phyloP scores from a whole-genome alignment of 2,329 filamentous ascomycete genomes.

The Rutstroemia sp. region DNA sequence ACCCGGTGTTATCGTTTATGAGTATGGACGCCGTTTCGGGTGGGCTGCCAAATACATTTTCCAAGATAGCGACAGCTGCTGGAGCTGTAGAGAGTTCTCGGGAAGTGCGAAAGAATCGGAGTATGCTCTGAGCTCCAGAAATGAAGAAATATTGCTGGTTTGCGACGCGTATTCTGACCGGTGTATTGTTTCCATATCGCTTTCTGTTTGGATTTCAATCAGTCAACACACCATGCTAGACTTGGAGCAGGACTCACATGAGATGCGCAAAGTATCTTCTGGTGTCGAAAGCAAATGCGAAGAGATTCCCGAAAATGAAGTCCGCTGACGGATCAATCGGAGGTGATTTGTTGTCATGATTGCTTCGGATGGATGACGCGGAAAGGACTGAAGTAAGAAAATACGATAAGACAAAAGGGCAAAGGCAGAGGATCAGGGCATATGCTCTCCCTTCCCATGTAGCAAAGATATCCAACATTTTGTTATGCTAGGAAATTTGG shows the following conservation, averaged over 20 bases:
- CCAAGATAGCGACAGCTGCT: background rate
- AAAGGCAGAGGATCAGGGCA: background rate
- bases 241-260: constrained; percentile 3
- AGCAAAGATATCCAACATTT: background rate
- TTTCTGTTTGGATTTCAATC: constrained; percentile 4
- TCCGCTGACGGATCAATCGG: constrained; percentile 16
- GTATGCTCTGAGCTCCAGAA: constrained; percentile 14
- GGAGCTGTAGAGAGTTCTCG: constrained; percentile 13
- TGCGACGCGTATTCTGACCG: constrained; percentile 14
- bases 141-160: constrained; percentile 15
- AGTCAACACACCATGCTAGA: background rate
- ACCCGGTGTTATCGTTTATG: constrained; percentile 15
- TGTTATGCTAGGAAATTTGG: background rate
- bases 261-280: constrained; percentile 10
- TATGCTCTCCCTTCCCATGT: constrained; percentile 8
- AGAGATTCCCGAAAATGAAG: constrained; percentile 17
- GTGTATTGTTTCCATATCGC: constrained; percentile 11
- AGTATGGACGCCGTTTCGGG: constrained; percentile 1
- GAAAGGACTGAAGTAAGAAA: constrained; percentile 9
- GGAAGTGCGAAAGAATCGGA: constrained; percentile 15
- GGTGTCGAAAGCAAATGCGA: constrained; percentile 16
- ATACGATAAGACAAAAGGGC: constrained; percentile 5
- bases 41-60: constrained; percentile 15
- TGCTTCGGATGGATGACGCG: background rate
- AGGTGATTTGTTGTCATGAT: constrained; percentile 7